These are phyloP conservation scores for Trichophyton benhamiae DNA, from an alignment of 2,329 filamentous ascomycete genomes.

Conservation along the genomic window DNA sequence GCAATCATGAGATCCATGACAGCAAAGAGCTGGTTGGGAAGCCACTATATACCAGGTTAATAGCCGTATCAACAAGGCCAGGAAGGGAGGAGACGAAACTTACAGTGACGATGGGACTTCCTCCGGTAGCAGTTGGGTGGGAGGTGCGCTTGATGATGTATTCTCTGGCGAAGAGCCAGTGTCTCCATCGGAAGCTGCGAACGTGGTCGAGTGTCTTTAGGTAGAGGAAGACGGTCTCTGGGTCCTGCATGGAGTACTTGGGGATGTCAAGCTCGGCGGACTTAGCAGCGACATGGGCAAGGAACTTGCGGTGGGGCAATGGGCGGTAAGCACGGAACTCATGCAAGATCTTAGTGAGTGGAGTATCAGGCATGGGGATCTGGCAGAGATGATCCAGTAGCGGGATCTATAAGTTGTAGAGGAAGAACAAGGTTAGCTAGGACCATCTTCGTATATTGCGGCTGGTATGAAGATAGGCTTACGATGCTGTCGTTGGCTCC, in stretches of 20 bases:
- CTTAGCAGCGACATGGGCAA: slow-evolving; percentile 53
- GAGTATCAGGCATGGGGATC: slow-evolving; percentile 77
- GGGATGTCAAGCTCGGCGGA: slow-evolving; percentile 37
- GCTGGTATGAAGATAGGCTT: neutral
- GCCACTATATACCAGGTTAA: slow-evolving; percentile 30
- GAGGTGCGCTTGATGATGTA: slow-evolving; percentile 37
- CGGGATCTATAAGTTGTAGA: slow-evolving; percentile 46
- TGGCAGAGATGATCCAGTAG: slow-evolving; percentile 78
- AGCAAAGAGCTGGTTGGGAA: slow-evolving; percentile 37
- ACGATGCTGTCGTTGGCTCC: slow-evolving; percentile 88
- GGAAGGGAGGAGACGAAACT: slow-evolving; percentile 10
- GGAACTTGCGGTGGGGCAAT: slow-evolving; percentile 75
- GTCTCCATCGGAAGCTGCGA: slow-evolving; percentile 39
- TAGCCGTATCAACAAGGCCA: neutral
- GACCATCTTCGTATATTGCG: neutral
- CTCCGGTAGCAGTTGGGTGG: slow-evolving; percentile 38
- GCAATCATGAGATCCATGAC: slow-evolving; percentile 36
- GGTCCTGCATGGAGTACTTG: slow-evolving; percentile 27
- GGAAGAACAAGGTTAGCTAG: neutral
- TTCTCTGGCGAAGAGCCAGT: slow-evolving; percentile 39
- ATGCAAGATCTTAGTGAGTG: slow-evolving; percentile 71
- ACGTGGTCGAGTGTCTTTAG: slow-evolving; percentile 37
- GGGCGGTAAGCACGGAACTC: slow-evolving; percentile 87
- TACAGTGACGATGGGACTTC: slow-evolving; percentile 38
- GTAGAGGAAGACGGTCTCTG: slow-evolving; percentile 32